Percentiles rank a stretch among this genome's conserved stretches.
Conservation (phyloP, 1,284 basidiomycete species). For the Stereum hirsutum region DNA sequence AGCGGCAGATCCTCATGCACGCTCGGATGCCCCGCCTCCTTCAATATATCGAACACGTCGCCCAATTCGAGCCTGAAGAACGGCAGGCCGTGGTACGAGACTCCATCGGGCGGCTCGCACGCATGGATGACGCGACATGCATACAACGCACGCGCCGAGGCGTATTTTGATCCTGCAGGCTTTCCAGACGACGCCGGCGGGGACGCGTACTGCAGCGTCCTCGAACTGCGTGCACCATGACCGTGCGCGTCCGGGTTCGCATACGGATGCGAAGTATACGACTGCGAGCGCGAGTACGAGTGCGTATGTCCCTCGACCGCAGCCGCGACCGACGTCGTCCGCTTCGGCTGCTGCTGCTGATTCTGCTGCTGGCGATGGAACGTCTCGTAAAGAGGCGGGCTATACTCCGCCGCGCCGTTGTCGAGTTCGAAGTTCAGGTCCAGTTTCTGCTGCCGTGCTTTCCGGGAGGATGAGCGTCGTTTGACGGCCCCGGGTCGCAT, state of each 20-base stretch:
- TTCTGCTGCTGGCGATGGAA: too few relatives aligned
- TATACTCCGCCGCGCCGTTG: too few relatives aligned
- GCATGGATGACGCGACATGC: conserved; percentile 55
- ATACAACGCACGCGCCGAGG: conserved; percentile 37
- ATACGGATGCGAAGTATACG: too few relatives aligned
- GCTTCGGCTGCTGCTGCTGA: too few relatives aligned
- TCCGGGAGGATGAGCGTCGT: conserved; percentile 27
- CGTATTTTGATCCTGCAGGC: neutral
- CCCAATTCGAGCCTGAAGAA: conserved; percentile 59
- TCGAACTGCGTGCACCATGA: neutral
- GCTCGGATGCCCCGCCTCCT: conserved; percentile 70
- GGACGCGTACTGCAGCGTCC: neutral
- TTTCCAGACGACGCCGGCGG: neutral
- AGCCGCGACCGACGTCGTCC: too few relatives aligned
- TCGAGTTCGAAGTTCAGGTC: too few relatives aligned
- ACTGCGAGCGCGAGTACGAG: too few relatives aligned
- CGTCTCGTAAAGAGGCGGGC: too few relatives aligned
- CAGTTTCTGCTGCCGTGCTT: conserved; percentile 18
- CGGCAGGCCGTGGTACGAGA: conserved; percentile 62
- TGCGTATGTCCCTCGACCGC: too few relatives aligned
- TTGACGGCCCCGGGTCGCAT: conserved; percentile 11
- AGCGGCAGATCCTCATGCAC: conserved; percentile 60
- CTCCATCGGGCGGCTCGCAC: conserved; percentile 50
- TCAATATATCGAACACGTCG: conserved; percentile 55
- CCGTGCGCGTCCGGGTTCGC: neutral